A percentile compares a stretch with the other conserved stretches of the same genome.
phyloP scores from a whole-genome alignment of 257 asterid species.

The Vinca minor region DNA sequence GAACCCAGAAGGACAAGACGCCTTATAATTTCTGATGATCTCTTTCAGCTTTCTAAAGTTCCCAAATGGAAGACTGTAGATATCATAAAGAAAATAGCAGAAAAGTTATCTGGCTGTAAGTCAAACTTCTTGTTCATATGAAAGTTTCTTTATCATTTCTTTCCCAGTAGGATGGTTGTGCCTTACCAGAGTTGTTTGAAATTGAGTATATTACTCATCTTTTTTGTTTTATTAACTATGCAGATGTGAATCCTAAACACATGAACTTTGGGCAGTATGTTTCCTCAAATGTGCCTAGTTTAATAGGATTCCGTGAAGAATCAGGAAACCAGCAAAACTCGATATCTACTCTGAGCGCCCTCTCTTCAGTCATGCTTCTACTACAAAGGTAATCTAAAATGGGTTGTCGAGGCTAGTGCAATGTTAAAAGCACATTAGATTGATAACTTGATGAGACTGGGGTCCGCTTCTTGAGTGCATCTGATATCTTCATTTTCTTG shows the following conservation, averaged over 20 bases:
- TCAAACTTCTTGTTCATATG: constrained; percentile 10
- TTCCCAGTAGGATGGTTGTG: background rate
- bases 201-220: background rate
- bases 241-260: constrained; percentile 58
- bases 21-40: constrained; percentile 84
- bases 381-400: constrained; percentile 53
- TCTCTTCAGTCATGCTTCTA: constrained; percentile 64
- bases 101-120: constrained; percentile 69
- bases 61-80: constrained; percentile 60
- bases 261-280: constrained; percentile 60
- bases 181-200: background rate
- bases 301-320: constrained; percentile 48
- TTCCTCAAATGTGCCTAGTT: constrained; percentile 72
- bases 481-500: too few relatives aligned
- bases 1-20: constrained; percentile 65
- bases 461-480: too few relatives aligned
- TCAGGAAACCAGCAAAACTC: constrained; percentile 44
- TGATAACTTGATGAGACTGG: background rate
- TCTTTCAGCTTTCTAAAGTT: constrained; percentile 77
- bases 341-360: constrained; percentile 53
- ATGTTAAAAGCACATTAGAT: background rate
- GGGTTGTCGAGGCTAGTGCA: background rate
- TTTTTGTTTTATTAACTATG: constrained; percentile 17
- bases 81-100: constrained; percentile 57
- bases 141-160: background rate